Percentiles rank a stretch among this genome's conserved stretches.
These are phyloP conservation scores for Notholithocarpus densiflorus DNA, from an alignment of 306 rosid genomes.

Conservation along the genomic window DNA sequence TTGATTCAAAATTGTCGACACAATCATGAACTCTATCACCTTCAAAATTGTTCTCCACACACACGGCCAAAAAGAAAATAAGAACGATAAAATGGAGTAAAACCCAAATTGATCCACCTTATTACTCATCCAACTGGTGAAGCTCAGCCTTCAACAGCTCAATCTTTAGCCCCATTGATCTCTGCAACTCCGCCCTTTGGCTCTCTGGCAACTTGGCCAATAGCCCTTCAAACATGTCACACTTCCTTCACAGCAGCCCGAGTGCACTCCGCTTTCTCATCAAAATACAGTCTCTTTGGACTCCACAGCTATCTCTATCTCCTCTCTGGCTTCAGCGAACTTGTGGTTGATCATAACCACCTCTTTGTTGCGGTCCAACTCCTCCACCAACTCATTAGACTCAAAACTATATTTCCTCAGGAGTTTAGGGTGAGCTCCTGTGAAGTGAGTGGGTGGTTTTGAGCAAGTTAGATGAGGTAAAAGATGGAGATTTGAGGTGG, in stretches of 20 bases:
- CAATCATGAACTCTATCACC: constrained; percentile 1
- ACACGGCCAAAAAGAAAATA: neutral
- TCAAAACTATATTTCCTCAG: neutral
- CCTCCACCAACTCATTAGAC: constrained; percentile 24
- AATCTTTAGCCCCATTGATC: constrained; percentile 90
- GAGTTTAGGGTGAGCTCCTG: constrained; percentile 13
- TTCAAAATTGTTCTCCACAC: constrained; percentile 4
- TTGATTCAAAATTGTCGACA: constrained; percentile 23
- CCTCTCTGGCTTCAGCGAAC: constrained; percentile 92
- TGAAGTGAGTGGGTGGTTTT: constrained; percentile 19
- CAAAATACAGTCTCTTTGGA: constrained; percentile 86
- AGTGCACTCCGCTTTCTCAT: constrained; percentile 94
- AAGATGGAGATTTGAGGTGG: constrained; percentile 29
- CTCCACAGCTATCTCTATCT: constrained; percentile 89
- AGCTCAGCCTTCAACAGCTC: constrained; percentile 90
- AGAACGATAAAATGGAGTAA: neutral
- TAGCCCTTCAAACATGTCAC: constrained; percentile 47
- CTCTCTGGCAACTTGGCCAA: constrained; percentile 56
- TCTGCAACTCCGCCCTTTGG: constrained; percentile 59
- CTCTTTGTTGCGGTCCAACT: constrained; percentile 61
- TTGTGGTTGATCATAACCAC: constrained; percentile 84
- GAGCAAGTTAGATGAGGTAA: constrained; percentile 11
- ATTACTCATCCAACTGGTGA: constrained; percentile 72
- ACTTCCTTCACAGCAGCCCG: constrained; percentile 71
- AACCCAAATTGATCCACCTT: constrained; percentile 30